Evolutionary conservation across 371 early-diverging fungal genomes (phyloP), one percentile per base, ranked within the genome.

Genomic region (Mortierella sp.): DNA sequence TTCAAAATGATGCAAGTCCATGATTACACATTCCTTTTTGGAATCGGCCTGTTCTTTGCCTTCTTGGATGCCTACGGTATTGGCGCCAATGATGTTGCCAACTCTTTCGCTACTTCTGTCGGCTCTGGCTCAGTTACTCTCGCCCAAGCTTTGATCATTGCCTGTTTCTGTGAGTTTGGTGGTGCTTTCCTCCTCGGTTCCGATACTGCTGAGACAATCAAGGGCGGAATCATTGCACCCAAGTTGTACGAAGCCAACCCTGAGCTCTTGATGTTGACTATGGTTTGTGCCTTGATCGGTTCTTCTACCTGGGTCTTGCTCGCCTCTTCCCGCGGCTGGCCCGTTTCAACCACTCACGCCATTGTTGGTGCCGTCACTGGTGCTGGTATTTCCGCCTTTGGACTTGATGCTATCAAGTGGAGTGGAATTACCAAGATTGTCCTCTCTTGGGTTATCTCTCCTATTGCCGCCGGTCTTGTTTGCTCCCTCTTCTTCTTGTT

Each of bases 41-140:
- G 84, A 35, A 72, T 95, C 23, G 90, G 89, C 64, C 84, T 94
- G 73, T 80, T 92, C 42, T 85, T 91, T 28, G 88, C 93, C 40
- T 89, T 91, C 68, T 58, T 84, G 29, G 93, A 93, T 70, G 93
- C 92, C 35, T 91, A 82, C 64, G 89, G 92, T 67, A 92, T 93
- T 62, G 96, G 96, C 54, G 95, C 96, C 43, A 96, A 96, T 83
- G 96, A 96, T 84, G 96, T 96, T 13, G 92, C 96, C 75, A 96
- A 96, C 76, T 88, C 94, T 5, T 96, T 95, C 75, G 93, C 96
- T 40, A 93, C 94, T n/a, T 93, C 96, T 19, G 94, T 96, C 54
- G 92, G 92, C 19, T 93, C 96, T 3, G 91, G 93, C 12, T 92
- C 96, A 8, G 71, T 96, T 53, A 90, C 91, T 12, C 80, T 95